Conservation (phyloP, 2,329 filamentous ascomycete genomes). For the Penicillium brasilianum region DNA sequence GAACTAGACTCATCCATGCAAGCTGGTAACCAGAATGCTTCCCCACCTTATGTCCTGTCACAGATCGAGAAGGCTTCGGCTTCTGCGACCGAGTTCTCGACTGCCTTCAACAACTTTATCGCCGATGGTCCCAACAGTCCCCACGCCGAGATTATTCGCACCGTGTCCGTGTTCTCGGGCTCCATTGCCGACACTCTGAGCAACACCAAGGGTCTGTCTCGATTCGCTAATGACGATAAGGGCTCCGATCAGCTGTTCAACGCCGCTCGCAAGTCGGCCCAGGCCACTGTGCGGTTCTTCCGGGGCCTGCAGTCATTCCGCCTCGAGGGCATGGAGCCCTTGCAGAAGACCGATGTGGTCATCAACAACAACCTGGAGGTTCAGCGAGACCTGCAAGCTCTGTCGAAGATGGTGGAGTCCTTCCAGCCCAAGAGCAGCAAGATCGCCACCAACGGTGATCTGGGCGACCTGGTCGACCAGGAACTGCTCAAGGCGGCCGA, state of each 20-base stretch:
- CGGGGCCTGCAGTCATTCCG: constrained; percentile 91
- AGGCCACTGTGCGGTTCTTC: constrained; percentile 92
- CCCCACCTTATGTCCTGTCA: constrained; percentile 89
- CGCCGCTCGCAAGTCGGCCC: constrained; percentile 81
- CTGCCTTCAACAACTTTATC: constrained; percentile 97
- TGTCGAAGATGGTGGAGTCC: constrained; percentile 90
- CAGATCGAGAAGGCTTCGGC: constrained; percentile 97
- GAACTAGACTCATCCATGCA: constrained; percentile 98
- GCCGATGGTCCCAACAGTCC: constrained; percentile 91
- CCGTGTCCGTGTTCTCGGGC: constrained; percentile 86
- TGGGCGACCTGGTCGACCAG: constrained; percentile 89
- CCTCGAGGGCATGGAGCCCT: constrained; percentile 83
- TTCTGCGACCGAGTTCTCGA: constrained; percentile 95
- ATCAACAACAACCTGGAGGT: constrained; percentile 98
- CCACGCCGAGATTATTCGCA: constrained; percentile 89
- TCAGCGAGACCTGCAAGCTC: constrained; percentile 87
- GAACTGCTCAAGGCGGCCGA: constrained; percentile 93
- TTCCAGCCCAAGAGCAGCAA: constrained; percentile 89
- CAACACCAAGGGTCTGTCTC: constrained; percentile 93
- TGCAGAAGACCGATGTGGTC: constrained; percentile 95
- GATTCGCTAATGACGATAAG: constrained; percentile 93
- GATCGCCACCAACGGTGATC: constrained; percentile 77
- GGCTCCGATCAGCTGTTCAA: constrained; percentile 85
- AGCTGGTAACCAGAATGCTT: constrained; percentile 97
- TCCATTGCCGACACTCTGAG: constrained; percentile 91